A percentile compares a stretch with the other conserved stretches of the same genome.
Evolutionary conservation across 129 eudicot species (phyloP).

Genomic region (Helianthus tuberosus): DNA sequence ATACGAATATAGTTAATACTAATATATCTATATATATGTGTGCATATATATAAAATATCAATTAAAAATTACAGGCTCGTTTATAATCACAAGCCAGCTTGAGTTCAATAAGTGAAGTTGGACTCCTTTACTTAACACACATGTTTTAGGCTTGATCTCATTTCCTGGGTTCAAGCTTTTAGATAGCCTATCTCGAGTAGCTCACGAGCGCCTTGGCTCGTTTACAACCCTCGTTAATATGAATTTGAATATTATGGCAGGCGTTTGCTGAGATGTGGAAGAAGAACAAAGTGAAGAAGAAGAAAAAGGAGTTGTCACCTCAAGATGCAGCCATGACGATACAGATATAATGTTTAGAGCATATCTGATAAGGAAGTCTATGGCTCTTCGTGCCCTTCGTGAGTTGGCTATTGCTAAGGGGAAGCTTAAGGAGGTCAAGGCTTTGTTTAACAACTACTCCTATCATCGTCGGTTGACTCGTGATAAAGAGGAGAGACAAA

Average conservation of each 20-base stretch:
- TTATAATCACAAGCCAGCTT: no score
- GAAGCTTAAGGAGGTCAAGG: slow-evolving; percentile 90
- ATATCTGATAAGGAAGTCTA: slow-evolving; percentile 73
- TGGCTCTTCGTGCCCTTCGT: slow-evolving; percentile 81
- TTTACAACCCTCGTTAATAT: neutral
- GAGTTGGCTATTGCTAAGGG: slow-evolving; percentile 91
- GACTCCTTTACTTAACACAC: no score
- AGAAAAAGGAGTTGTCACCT: slow-evolving; percentile 80
- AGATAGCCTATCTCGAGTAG: no score
- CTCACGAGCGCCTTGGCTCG: no score
- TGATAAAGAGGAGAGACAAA: slow-evolving; percentile 88
- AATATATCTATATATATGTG: no score
- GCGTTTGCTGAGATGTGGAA: slow-evolving; percentile 60
- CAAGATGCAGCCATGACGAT: slow-evolving; percentile 85
- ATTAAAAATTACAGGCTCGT: no score
- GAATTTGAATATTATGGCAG: slow-evolving; percentile 34
- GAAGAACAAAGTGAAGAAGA: slow-evolving; percentile 54
- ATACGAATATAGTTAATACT: no score
- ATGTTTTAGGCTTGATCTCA: no score
- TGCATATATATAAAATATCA: no score
- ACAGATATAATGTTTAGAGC: slow-evolving; percentile 76
- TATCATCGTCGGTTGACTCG: slow-evolving; percentile 71
- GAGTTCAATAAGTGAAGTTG: no score
- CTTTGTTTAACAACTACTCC: slow-evolving; percentile 84
- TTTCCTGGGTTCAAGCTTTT: no score